These are phyloP conservation scores for Nemania abortiva DNA, from an alignment of 2,329 filamentous ascomycete species.

Conservation along the genomic window DNA sequence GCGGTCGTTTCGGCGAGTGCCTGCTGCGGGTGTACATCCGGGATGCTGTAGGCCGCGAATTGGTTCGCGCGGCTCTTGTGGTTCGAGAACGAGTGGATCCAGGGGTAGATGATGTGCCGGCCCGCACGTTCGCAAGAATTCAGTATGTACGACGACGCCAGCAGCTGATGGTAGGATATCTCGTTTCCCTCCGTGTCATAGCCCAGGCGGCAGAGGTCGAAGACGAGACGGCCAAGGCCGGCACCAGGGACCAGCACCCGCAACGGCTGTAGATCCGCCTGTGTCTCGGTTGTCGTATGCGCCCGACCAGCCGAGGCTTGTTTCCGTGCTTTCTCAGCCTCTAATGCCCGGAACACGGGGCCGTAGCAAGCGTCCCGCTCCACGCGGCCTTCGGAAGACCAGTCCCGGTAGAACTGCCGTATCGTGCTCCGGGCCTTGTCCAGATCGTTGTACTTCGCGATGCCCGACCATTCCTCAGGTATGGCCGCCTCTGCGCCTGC, in stretches of 20 bases:
- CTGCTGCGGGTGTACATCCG: constrained; percentile 80
- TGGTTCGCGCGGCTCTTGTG: constrained; percentile 80
- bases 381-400: constrained; percentile 79
- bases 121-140: constrained; percentile 72
- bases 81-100: constrained; percentile 90
- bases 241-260: constrained; percentile 89
- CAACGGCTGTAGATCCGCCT: constrained; percentile 53
- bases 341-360: constrained; percentile 76
- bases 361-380: constrained; percentile 84
- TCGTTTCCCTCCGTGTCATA: constrained; percentile 89
- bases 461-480: constrained; percentile 74
- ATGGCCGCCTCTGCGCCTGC: constrained; percentile 58
- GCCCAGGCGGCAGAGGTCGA: constrained; percentile 81
- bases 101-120: constrained; percentile 83
- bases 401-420: constrained; percentile 94
- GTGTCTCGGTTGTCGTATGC: background rate
- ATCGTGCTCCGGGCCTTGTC: constrained; percentile 94
- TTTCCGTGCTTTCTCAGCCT: constrained; percentile 56
- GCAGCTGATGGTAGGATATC: constrained; percentile 96
- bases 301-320: background rate
- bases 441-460: constrained; percentile 79
- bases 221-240: constrained; percentile 87
- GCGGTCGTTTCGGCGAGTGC: constrained; percentile 56
- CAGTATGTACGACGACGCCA: constrained; percentile 82
- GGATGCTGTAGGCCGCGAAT: constrained; percentile 77